A percentile compares a stretch with the other conserved stretches of the same genome.
These are phyloP conservation scores for Ceratobasidium sp. DNA, from an alignment of 1,284 basidiomycete species.

Conservation along the genomic window DNA sequence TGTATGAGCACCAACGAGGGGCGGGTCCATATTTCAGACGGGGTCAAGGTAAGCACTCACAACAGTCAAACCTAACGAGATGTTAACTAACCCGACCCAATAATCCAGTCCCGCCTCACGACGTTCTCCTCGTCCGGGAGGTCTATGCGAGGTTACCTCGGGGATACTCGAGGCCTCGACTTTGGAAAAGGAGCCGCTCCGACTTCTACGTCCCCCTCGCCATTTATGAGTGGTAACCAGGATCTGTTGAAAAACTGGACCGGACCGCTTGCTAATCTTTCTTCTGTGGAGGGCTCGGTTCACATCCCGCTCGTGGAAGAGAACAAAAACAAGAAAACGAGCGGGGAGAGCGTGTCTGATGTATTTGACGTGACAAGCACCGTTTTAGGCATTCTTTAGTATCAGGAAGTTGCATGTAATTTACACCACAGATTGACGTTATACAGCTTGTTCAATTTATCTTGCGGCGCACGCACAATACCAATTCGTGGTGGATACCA, in stretches of 20 bases:
- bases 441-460: too few species aligned
- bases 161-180: background rate
- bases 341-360: background rate
- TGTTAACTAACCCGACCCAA: background rate
- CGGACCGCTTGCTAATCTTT: slow-evolving; percentile 3
- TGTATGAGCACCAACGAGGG: slow-evolving; percentile 8
- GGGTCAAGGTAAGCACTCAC: slow-evolving; percentile 5
- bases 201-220: background rate
- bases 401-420: background rate
- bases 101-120: slow-evolving; percentile 3
- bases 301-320: background rate
- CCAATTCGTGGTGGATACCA: too few species aligned
- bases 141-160: slow-evolving; percentile 10
- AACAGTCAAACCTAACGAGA: background rate
- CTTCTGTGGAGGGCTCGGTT: slow-evolving; percentile 11
- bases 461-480: too few species aligned
- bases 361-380: background rate
- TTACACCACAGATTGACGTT: too few species aligned
- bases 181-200: background rate
- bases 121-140: background rate
- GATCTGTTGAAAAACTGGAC: slow-evolving; percentile 10
- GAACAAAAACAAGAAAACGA: slow-evolving; percentile 3
- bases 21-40: slow-evolving; percentile 3
- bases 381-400: background rate
- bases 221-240: background rate